phyloP scores from a whole-genome alignment of 352 stramenopile species.

The Globisporangium iwayamae region DNA sequence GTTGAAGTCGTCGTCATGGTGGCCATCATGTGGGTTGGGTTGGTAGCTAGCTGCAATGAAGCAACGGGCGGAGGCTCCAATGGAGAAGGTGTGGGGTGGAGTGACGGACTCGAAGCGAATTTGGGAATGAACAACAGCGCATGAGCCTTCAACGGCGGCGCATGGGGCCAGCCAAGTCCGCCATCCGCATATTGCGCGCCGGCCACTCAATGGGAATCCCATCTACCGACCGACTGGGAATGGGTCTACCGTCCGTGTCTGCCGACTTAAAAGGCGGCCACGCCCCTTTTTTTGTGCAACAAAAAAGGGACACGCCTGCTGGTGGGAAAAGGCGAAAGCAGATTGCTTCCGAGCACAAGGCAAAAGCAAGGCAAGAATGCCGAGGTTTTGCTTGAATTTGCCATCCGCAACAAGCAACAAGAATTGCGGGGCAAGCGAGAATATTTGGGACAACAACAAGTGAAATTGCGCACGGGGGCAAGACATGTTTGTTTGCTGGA shows the following conservation, averaged over 20 bases:
- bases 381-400: too few species aligned
- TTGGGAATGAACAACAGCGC: constrained; percentile 11
- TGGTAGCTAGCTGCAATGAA: constrained; percentile 2
- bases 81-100: neutral
- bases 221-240: constrained; percentile 16
- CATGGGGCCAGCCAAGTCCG: too few species aligned
- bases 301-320: too few species aligned
- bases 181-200: constrained; percentile 9
- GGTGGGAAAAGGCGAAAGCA: neutral
- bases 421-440: too few species aligned
- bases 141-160: neutral
- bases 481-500: too few species aligned
- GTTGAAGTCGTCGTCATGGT: constrained; percentile 19
- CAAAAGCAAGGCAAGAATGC: too few species aligned
- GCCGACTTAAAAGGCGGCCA: constrained; percentile 9
- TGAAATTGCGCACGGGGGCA: too few species aligned
- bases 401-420: too few species aligned
- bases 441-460: too few species aligned
- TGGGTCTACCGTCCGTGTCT: constrained; percentile 10
- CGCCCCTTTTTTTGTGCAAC: neutral
- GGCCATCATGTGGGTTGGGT: constrained; percentile 14
- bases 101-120: constrained; percentile 2
- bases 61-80: constrained; percentile 3
- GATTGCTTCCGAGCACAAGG: too few species aligned
- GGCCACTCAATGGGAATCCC: constrained; percentile 8